phyloP scores from a whole-genome alignment of 2,329 filamentous ascomycete species.

The Hypocrella siamensis region DNA sequence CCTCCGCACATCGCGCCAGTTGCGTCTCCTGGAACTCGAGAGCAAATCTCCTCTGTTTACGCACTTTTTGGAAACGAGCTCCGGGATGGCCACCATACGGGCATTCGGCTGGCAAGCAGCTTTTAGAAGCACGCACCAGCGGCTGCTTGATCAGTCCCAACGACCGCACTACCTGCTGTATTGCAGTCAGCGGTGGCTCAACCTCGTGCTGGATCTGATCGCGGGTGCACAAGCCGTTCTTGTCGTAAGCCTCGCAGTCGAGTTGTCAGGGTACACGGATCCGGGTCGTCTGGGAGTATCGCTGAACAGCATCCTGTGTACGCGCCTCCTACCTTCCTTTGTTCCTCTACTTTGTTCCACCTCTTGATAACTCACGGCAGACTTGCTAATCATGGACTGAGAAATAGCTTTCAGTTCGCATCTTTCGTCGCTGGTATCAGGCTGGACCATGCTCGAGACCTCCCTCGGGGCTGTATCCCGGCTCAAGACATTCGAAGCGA shows the following conservation, averaged over 20 bases:
- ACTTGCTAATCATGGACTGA: constrained; percentile 1
- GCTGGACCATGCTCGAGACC: constrained; percentile 7
- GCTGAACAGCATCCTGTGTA: constrained; percentile 4
- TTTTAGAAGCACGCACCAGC: constrained; percentile 25
- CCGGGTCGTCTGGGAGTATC: constrained; percentile 5
- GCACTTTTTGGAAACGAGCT: constrained; percentile 25
- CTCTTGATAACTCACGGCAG: too few species aligned
- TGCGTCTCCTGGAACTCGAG: constrained; percentile 36
- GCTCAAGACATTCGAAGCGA: constrained; percentile 2
- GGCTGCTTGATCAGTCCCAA: constrained; percentile 33
- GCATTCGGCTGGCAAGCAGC: constrained; percentile 35
- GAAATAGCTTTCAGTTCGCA: constrained; percentile 3
- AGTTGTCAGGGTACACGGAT: constrained; percentile 1
- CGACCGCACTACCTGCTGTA: constrained; percentile 37
- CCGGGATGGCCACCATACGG: constrained; percentile 30
- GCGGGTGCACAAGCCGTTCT: constrained; percentile 27
- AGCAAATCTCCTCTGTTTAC: constrained; percentile 28
- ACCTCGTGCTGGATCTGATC: constrained; percentile 28
- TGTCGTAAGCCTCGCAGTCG: constrained; percentile 26
- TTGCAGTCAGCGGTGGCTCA: constrained; percentile 38
- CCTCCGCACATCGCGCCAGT: constrained; percentile 30
- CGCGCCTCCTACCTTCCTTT: too few species aligned
- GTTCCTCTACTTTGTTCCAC: too few species aligned
- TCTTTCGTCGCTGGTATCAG: constrained; percentile 4
- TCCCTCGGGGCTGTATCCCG: constrained; percentile 5